Evolutionary conservation across 2,329 filamentous ascomycete species (phyloP).

Genomic region (Madurella mycetomatis): DNA sequence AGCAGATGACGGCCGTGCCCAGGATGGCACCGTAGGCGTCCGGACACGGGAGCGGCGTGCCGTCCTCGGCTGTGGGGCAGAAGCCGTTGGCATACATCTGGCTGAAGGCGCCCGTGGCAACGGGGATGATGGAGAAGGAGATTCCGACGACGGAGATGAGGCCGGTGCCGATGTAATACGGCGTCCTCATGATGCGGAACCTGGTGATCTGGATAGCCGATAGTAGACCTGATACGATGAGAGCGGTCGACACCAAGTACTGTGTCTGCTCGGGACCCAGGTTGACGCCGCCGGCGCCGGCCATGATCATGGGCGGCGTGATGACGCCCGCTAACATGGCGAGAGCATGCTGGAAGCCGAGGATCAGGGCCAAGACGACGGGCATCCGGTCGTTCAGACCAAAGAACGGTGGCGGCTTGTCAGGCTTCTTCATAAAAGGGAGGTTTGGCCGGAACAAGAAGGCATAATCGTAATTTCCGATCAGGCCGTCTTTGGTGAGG

Average conservation of each 20-base stretch:
- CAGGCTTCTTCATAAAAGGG: slow-evolving; percentile 68
- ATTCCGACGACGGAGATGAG: slow-evolving; percentile 76
- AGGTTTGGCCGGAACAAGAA: slow-evolving; percentile 80
- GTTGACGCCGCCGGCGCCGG: slow-evolving; percentile 58
- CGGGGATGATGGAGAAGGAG: slow-evolving; percentile 71
- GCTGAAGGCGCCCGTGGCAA: slow-evolving; percentile 64
- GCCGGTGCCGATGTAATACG: slow-evolving; percentile 71
- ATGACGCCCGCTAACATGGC: slow-evolving; percentile 75
- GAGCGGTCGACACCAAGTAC: slow-evolving; percentile 72
- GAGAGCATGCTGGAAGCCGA: slow-evolving; percentile 75
- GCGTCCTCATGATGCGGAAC: slow-evolving; percentile 66
- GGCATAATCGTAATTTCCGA: slow-evolving; percentile 85
- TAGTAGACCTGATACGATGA: slow-evolving; percentile 74
- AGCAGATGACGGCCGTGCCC: slow-evolving; percentile 62
- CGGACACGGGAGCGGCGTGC: slow-evolving; percentile 67
- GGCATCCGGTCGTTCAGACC: slow-evolving; percentile 78
- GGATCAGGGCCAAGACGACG: slow-evolving; percentile 65
- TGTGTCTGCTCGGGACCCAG: slow-evolving; percentile 58
- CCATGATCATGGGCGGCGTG: slow-evolving; percentile 71
- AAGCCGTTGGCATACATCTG: slow-evolving; percentile 77
- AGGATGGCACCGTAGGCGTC: slow-evolving; percentile 72
- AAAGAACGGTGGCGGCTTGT: slow-evolving; percentile 68
- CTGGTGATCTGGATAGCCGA: slow-evolving; percentile 73
- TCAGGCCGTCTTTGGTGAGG: slow-evolving; percentile 63
- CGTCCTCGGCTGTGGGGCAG: slow-evolving; percentile 55